These are phyloP conservation scores for Torulaspora pretoriensis DNA, from an alignment of 1,139 yeast genomes.

Conservation along the genomic window DNA sequence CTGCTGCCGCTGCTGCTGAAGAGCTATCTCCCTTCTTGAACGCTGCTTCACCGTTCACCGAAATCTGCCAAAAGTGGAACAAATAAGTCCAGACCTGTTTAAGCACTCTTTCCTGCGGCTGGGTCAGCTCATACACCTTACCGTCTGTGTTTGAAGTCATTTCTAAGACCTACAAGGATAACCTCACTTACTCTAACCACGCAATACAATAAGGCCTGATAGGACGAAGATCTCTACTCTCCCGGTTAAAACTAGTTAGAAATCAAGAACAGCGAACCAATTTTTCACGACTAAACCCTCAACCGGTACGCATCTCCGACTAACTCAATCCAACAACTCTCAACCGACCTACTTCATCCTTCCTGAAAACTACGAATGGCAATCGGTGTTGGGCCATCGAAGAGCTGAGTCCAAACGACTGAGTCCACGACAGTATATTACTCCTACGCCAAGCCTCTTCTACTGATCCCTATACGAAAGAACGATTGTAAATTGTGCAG, in stretches of 20 bases:
- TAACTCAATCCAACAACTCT: not conserved
- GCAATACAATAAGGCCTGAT: no score
- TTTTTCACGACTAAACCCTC: not conserved
- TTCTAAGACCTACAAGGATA: not conserved
- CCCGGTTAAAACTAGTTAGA: not conserved
- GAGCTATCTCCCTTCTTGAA: slow-evolving; percentile 15
- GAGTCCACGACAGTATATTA: not conserved
- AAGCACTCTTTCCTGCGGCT: slow-evolving; percentile 59
- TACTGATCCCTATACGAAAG: not conserved
- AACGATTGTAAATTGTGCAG: not conserved
- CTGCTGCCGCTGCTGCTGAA: slow-evolving; percentile 20
- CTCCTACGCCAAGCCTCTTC: not conserved
- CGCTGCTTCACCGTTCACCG: slow-evolving; percentile 40
- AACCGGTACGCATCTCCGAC: slow-evolving; percentile 2
- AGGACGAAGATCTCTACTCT: no score
- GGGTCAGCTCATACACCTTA: slow-evolving; percentile 52
- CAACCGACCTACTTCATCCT: not conserved
- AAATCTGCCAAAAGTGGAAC: slow-evolving; percentile 58
- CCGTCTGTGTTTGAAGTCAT: not conserved
- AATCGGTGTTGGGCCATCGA: not conserved
- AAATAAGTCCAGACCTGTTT: slow-evolving; percentile 75
- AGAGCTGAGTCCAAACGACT: not conserved
- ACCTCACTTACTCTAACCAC: no score
- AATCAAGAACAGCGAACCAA: not conserved
- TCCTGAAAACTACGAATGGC: not conserved